These are phyloP conservation scores for Cladophialophora immunda DNA, from an alignment of 2,329 filamentous ascomycete species.

Conservation along the genomic window DNA sequence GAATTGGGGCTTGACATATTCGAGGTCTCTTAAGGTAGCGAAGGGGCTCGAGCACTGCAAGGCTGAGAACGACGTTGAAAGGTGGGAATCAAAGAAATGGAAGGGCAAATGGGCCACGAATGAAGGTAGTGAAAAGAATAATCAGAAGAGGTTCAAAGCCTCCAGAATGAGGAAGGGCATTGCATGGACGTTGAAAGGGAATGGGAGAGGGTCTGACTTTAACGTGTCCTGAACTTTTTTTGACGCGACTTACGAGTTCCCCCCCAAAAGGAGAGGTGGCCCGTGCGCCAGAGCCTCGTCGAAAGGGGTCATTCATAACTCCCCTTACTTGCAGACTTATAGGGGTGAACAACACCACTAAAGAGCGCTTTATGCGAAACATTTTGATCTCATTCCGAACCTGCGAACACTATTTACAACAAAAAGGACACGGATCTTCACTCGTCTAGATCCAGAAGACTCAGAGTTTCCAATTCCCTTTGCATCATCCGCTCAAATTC, in stretches of 20 bases:
- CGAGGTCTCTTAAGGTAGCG: not conserved
- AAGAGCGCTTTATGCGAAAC: not conserved
- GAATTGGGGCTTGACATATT: slow-evolving; percentile 39
- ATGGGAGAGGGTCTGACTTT: not conserved
- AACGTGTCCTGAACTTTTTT: slow-evolving; percentile 34
- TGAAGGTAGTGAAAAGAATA: slow-evolving; percentile 10
- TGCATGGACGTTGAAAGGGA: slow-evolving; percentile 9
- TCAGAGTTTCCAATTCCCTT: slow-evolving; percentile 66
- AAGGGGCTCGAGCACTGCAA: slow-evolving; percentile 13
- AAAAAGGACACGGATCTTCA: not conserved
- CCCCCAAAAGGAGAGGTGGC: slow-evolving; percentile 2
- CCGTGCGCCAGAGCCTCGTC: slow-evolving; percentile 11
- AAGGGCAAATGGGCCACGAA: not conserved
- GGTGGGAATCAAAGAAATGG: not conserved
- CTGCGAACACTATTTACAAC: slow-evolving; percentile 3
- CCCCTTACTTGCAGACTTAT: not conserved
- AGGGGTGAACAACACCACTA: not conserved
- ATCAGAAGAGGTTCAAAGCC: slow-evolving; percentile 10
- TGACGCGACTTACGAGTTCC: slow-evolving; percentile 21
- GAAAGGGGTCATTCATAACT: not conserved
- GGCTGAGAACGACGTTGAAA: not conserved
- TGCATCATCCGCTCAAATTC: slow-evolving; percentile 69
- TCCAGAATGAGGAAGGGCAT: not conserved
- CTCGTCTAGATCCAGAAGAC: slow-evolving; percentile 58
- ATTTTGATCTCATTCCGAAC: not conserved